Evolutionary conservation across 1,284 basidiomycete genomes (phyloP), one percentile per base, ranked within the genome.

Genomic region (Pseudomicrostroma phylloplanum): DNA sequence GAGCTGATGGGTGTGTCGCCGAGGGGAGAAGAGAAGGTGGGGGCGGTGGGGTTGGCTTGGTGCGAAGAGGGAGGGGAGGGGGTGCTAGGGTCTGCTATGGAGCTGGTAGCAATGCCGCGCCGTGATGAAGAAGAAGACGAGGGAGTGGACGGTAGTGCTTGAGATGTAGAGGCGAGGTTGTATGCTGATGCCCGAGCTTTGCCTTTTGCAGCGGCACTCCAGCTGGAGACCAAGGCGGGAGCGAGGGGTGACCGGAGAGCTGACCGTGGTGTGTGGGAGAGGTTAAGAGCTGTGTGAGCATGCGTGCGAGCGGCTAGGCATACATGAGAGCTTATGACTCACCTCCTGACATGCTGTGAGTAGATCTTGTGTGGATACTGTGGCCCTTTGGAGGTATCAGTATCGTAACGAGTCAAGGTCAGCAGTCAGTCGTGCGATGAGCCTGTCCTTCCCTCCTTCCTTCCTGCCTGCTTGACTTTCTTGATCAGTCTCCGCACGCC

Each of bases 61-160:
- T 36, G 30, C 30, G 30, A 36, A 36, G 30, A 36, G 30, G 30
- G 30, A 36, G 30, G 30, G 30, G 30, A 36, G 9, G 30, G 30
- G 3, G 30, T 36, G 30, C 30, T 36, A 9, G 30, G 30, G 30
- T 36, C 30, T 36, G 30, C 30, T 36, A 36, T 9, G 30, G 30
- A 36, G 30, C 30, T 96, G 60, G 54, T 63, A 58, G 13, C 26
- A 39, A 17, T 58, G 61, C 59, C 60, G 61, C 13, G 40, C 17
- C 21, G 39, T 39, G 19, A 63, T 26, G 48, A 63, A 41, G 6
- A 25, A 19, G 48, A 63, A 41, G 6, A 25, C 58, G 41, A 6
- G 8, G 11, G 25, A 21, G 11, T 26, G 53, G 13, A 48, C 23
- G 36, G 8, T 30, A 19, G 11, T 36, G 17, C n/a, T 11, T 17